Evolutionary conservation across 1,139 yeast genomes (phyloP).

Genomic region (Scheffersomyces quercinus): DNA sequence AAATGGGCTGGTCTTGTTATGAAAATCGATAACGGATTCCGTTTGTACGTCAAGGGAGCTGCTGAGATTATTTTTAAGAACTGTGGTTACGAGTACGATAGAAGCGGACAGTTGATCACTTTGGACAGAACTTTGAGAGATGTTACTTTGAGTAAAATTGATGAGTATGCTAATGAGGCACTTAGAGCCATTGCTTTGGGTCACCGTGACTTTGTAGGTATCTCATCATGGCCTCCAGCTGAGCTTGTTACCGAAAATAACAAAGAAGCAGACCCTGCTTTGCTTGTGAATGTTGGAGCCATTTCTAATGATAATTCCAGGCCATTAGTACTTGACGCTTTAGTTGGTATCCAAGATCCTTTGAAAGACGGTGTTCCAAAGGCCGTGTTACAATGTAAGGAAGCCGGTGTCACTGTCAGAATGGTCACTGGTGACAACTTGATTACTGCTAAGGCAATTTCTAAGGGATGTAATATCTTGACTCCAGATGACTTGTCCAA

Average conservation of each 20-base stretch:
- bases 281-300: slow-evolving; percentile 34
- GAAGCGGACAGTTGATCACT: slow-evolving; percentile 28
- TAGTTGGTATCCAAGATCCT: slow-evolving; percentile 95
- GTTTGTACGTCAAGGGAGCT: slow-evolving; percentile 87
- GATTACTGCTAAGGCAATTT: slow-evolving; percentile 87
- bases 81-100: slow-evolving; percentile 45
- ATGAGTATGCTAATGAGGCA: slow-evolving; percentile 69
- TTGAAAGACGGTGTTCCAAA: slow-evolving; percentile 85
- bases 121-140: slow-evolving; percentile 36
- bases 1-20: slow-evolving; percentile 90
- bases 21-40: slow-evolving; percentile 47
- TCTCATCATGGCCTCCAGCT: slow-evolving; percentile 65
- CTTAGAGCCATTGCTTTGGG: slow-evolving; percentile 84
- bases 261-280: slow-evolving; percentile 49
- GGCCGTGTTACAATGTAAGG: slow-evolving; percentile 81
- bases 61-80: slow-evolving; percentile 78
- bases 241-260: slow-evolving; percentile 30
- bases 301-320: slow-evolving; percentile 28
- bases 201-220: slow-evolving; percentile 62
- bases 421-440: slow-evolving; percentile 98
- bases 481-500: slow-evolving; percentile 52
- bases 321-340: slow-evolving; percentile 55
- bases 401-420: slow-evolving; percentile 91
- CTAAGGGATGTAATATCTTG: slow-evolving; percentile 80
- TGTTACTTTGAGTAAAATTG: slow-evolving; percentile 48